Conservation (phyloP, 2,329 filamentous ascomycete species). For the Phoma herbarum region DNA sequence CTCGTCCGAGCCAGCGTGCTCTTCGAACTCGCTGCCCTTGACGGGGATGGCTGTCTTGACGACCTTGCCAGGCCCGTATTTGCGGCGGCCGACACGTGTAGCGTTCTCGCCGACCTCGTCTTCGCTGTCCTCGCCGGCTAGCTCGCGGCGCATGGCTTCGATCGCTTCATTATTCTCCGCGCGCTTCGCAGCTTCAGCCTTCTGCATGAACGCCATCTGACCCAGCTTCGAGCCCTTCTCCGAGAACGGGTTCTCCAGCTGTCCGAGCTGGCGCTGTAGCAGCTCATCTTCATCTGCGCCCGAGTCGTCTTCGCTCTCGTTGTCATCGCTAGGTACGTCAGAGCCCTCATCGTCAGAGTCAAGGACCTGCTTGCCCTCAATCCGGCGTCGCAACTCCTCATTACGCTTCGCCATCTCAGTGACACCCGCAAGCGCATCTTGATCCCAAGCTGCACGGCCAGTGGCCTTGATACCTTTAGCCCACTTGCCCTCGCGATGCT, state of each 20-base stretch:
- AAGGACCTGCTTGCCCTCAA: slow-evolving; percentile 73
- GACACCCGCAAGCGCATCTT: slow-evolving; percentile 79
- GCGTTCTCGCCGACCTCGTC: slow-evolving; percentile 63
- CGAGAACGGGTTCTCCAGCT: slow-evolving; percentile 59
- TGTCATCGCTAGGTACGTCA: slow-evolving; percentile 59
- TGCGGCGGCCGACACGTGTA: slow-evolving; percentile 72
- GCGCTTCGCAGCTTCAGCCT: slow-evolving; percentile 80
- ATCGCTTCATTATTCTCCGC: slow-evolving; percentile 80
- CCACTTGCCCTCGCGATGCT: slow-evolving; percentile 91
- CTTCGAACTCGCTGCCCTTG: slow-evolving; percentile 67
- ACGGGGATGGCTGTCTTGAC: slow-evolving; percentile 42
- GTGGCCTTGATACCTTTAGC: slow-evolving; percentile 83
- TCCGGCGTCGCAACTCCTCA: slow-evolving; percentile 80
- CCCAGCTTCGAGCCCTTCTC: slow-evolving; percentile 73
- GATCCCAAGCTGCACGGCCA: slow-evolving; percentile 86
- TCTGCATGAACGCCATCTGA: slow-evolving; percentile 93
- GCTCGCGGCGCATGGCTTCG: slow-evolving; percentile 68
- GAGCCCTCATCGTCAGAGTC: slow-evolving; percentile 60
- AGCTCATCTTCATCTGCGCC: slow-evolving; percentile 62
- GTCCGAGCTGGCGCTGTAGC: slow-evolving; percentile 48
- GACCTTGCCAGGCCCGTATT: slow-evolving; percentile 66
- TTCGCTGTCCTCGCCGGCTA: slow-evolving; percentile 66
- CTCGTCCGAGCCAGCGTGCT: slow-evolving; percentile 61
- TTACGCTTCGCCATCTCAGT: slow-evolving; percentile 83
- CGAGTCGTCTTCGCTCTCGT: slow-evolving; percentile 63